A percentile compares a stretch with the other conserved stretches of the same genome.
These are phyloP conservation scores for Apiotrichum porosum DNA, from an alignment of 1,284 basidiomycete genomes.

Conservation along the genomic window DNA sequence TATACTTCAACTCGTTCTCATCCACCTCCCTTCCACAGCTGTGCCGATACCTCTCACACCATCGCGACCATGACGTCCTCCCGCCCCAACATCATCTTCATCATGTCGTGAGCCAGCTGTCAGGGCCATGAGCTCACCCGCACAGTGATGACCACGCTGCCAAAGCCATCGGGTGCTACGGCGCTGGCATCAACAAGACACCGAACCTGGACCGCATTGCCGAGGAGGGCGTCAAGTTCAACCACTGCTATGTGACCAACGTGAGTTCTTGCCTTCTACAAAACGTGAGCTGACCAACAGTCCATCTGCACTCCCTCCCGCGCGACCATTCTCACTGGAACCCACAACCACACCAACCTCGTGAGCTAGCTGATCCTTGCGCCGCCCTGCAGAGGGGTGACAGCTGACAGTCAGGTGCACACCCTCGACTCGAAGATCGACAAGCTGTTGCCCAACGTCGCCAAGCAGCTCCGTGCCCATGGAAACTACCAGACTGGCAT, in stretches of 20 bases:
- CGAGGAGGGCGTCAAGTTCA: slow-evolving; percentile 22
- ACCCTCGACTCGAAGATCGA: slow-evolving; percentile 16
- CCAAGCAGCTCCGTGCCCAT: slow-evolving; percentile 17
- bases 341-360: slow-evolving; percentile 20
- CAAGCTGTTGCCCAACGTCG: slow-evolving; percentile 20
- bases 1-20: too few species aligned
- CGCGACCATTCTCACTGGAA: slow-evolving; percentile 20
- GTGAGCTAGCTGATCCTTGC: too few species aligned
- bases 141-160: slow-evolving; percentile 23
- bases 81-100: slow-evolving; percentile 24
- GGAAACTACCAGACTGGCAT: slow-evolving; percentile 24
- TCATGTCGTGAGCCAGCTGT: slow-evolving; percentile 18
- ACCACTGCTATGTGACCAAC: slow-evolving; percentile 30
- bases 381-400: too few species aligned
- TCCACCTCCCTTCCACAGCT: too few species aligned
- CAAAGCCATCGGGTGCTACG: slow-evolving; percentile 20
- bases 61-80: background rate
- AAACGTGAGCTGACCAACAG: too few species aligned
- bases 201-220: slow-evolving; percentile 23
- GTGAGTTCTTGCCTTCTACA: too few species aligned
- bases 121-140: background rate
- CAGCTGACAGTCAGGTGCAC: too few species aligned
- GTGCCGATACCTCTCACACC: too few species aligned
- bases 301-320: slow-evolving; percentile 22
- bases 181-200: slow-evolving; percentile 23